These are phyloP conservation scores for Aspergillus melleus DNA, from an alignment of 2,329 filamentous ascomycete species.

Conservation along the genomic window DNA sequence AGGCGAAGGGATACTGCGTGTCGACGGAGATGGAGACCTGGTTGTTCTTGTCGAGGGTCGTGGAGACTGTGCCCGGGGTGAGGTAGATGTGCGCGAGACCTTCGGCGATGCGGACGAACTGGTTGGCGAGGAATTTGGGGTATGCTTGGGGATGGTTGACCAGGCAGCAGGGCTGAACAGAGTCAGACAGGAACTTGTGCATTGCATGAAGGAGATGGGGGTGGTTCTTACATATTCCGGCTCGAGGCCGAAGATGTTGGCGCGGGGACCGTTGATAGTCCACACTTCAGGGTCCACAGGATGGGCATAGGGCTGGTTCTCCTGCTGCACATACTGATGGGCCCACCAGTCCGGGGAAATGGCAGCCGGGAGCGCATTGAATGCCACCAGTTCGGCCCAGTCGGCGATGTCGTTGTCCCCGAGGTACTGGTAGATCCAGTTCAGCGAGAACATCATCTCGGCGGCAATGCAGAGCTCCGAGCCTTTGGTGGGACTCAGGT, in stretches of 20 bases:
- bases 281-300: constrained; percentile 49
- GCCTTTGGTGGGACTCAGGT: constrained; percentile 45
- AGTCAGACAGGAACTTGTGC: background rate
- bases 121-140: constrained; percentile 55
- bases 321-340: constrained; percentile 56
- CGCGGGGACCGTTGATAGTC: constrained; percentile 46
- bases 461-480: constrained; percentile 55
- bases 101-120: constrained; percentile 46
- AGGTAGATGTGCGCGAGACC: constrained; percentile 55
- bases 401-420: constrained; percentile 53
- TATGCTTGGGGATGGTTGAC: constrained; percentile 61
- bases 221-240: constrained; percentile 24
- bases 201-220: too few species aligned
- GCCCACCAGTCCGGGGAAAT: constrained; percentile 57
- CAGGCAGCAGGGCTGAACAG: constrained; percentile 54
- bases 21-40: background rate
- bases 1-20: constrained; percentile 1
- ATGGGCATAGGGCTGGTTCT: constrained; percentile 54
- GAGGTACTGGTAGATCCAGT: constrained; percentile 52
- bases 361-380: constrained; percentile 56
- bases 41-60: constrained; percentile 21
- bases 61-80: constrained; percentile 45
- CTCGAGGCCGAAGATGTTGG: constrained; percentile 53
- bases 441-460: constrained; percentile 54
- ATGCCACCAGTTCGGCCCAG: constrained; percentile 53